phyloP scores from a whole-genome alignment of 805 yeast species.

The Hanseniaspora guilliermondii region DNA sequence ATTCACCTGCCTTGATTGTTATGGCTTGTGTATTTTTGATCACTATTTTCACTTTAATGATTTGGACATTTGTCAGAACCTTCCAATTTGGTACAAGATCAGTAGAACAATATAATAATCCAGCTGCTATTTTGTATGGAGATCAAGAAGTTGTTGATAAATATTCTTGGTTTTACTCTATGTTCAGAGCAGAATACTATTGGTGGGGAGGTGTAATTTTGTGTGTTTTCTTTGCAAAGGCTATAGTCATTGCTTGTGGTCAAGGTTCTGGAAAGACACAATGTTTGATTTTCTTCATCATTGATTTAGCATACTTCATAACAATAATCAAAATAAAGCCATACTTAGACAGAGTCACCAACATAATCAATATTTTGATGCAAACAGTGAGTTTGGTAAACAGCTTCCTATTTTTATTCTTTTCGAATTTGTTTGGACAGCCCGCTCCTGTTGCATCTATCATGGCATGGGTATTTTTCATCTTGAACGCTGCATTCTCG shows the following conservation, averaged over 20 bases:
- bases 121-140: constrained; percentile 80
- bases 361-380: constrained; percentile 60
- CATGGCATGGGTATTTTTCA: constrained; percentile 85
- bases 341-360: constrained; percentile 71
- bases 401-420: constrained; percentile 75
- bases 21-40: constrained; percentile 62
- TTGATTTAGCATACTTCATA: constrained; percentile 60
- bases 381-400: constrained; percentile 62
- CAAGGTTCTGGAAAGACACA: constrained; percentile 76
- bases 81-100: constrained; percentile 51
- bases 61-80: constrained; percentile 57
- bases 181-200: constrained; percentile 68
- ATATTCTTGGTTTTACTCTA: constrained; percentile 81
- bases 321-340: constrained; percentile 56
- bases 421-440: constrained; percentile 73
- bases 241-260: constrained; percentile 61
- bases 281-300: constrained; percentile 58
- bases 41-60: constrained; percentile 46
- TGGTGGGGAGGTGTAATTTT: constrained; percentile 70
- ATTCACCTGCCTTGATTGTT: constrained; percentile 81
- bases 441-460: constrained; percentile 65
- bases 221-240: constrained; percentile 50
- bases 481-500: constrained; percentile 80
- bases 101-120: constrained; percentile 49
- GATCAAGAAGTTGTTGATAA: constrained; percentile 58